Conservation (phyloP, 306 rosid species). For the Trifolium pratense region DNA sequence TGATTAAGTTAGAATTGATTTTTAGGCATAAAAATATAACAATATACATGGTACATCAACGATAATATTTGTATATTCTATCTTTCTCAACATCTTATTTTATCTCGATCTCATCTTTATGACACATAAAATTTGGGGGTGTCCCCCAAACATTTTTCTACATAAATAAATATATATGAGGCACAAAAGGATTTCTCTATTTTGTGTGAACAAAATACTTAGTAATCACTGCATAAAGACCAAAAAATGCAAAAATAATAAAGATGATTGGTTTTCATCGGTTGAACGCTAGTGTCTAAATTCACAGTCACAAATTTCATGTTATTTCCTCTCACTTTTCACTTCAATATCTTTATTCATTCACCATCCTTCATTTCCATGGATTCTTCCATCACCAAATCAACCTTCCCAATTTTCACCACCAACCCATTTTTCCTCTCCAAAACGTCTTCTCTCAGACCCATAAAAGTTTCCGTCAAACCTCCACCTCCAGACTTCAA, state of each 20-base stretch:
- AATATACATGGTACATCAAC: too few relatives aligned
- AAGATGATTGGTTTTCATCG: neutral
- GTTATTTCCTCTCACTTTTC: neutral
- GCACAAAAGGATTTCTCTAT: too few relatives aligned
- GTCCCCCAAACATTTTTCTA: too few relatives aligned
- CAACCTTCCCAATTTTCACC: slow-evolving; percentile 61
- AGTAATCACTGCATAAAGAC: too few relatives aligned
- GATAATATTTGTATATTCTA: too few relatives aligned
- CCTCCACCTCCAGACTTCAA: slow-evolving; percentile 75
- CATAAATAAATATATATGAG: too few relatives aligned
- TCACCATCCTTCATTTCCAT: slow-evolving; percentile 38
- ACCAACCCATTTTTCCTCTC: slow-evolving; percentile 48
- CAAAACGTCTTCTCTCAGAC: slow-evolving; percentile 42
- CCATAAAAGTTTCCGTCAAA: slow-evolving; percentile 59
- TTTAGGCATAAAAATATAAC: too few relatives aligned
- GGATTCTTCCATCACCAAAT: slow-evolving; percentile 57
- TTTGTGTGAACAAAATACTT: too few relatives aligned
- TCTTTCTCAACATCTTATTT: too few relatives aligned
- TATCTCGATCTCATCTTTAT: too few relatives aligned
- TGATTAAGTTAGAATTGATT: too few relatives aligned
- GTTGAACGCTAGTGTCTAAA: slow-evolving; percentile 4
- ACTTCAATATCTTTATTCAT: neutral
- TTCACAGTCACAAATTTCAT: neutral
- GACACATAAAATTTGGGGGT: too few relatives aligned
- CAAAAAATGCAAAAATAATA: neutral